Base-by-base conservation (phyloP, 306 rosid species). In the Acacia melanoxylon region DNA sequence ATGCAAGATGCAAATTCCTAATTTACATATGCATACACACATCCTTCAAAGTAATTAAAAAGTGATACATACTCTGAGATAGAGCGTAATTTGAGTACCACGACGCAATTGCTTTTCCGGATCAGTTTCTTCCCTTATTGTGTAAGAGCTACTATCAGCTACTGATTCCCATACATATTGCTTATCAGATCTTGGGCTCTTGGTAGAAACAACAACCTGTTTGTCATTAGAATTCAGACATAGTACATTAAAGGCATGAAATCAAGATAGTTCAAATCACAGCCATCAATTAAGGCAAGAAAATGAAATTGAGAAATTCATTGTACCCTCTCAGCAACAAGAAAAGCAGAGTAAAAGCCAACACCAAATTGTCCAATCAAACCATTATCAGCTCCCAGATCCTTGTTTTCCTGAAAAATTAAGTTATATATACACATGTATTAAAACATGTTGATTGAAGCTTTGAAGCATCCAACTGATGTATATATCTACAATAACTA, bases 331-430 rank as follows among this genome's bases (percentile, higher is more conserved):
- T 94, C 97, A 78, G 99, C 97, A 82, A 96, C 99, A 84, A 96
- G 99, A 86, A 96, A 96, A 67, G 98, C 91, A 14, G 98, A 92
- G 91, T 96, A 96, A 89, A 96, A 96, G 2, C 99, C 99, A 62
- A 96, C 99, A 86, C 98, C 98, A 85, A 96, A 96, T 86, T 94
- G 99, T 79, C 99, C 99, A 48, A 94, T 94, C 91, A 96, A 89
- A 76, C 93, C 72, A 75, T 90, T 96, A 85, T 96, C 99, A 37
- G 97, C 97, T 52, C 97, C 98, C 35, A 88, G 59, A 40, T 96
- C 99, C 86, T 96, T 85, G 76, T 96, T 96, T 83, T 96, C 99
- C 98, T 93, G 85, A 75, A 77, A 42, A 4, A 10, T 20, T 20
- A 10, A 20, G 1, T 71, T 1, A 22, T 0, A 2, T 7, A 3